Evolutionary conservation across 2,329 filamentous ascomycete genomes (phyloP).

Genomic region (Plectosphaerella plurivora): DNA sequence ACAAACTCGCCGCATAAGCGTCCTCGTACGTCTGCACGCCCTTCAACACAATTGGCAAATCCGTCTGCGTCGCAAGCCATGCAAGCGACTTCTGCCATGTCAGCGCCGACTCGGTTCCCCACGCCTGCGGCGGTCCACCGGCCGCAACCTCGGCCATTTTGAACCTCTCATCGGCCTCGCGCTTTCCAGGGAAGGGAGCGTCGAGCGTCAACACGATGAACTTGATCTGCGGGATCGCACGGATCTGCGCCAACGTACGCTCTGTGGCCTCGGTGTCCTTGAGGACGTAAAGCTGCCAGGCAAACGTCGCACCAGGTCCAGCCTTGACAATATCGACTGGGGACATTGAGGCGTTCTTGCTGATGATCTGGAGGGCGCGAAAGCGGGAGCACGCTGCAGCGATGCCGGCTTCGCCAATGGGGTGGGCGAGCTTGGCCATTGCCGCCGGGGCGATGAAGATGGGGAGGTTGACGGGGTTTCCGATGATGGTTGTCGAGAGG

Average conservation of each 20-base stretch:
- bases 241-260: conserved; percentile 44
- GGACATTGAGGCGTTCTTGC: conserved; percentile 79
- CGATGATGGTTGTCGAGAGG: conserved; percentile 64
- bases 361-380: conserved; percentile 71
- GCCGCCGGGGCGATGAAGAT: conserved; percentile 76
- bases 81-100: conserved; percentile 45
- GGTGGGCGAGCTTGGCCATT: conserved; percentile 74
- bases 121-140: conserved; percentile 4
- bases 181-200: conserved; percentile 38
- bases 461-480: conserved; percentile 62
- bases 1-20: conserved; percentile 10
- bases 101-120: conserved; percentile 42
- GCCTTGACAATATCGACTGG: conserved; percentile 76
- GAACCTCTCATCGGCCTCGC: conserved; percentile 52
- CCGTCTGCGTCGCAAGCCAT: conserved; percentile 42
- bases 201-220: conserved; percentile 21
- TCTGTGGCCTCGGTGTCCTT: conserved; percentile 55
- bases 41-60: conserved; percentile 51
- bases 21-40: conserved; percentile 54
- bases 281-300: conserved; percentile 85
- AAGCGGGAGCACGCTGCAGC: conserved; percentile 66
- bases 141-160: conserved; percentile 39
- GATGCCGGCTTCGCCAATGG: conserved; percentile 72
- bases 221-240: conserved; percentile 61
- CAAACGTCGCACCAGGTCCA: conserved; percentile 64